Evolutionary conservation across 1,284 basidiomycete species (phyloP), one percentile per base, ranked within the genome.

Genomic region (Singerocomus rubriflavus): DNA sequence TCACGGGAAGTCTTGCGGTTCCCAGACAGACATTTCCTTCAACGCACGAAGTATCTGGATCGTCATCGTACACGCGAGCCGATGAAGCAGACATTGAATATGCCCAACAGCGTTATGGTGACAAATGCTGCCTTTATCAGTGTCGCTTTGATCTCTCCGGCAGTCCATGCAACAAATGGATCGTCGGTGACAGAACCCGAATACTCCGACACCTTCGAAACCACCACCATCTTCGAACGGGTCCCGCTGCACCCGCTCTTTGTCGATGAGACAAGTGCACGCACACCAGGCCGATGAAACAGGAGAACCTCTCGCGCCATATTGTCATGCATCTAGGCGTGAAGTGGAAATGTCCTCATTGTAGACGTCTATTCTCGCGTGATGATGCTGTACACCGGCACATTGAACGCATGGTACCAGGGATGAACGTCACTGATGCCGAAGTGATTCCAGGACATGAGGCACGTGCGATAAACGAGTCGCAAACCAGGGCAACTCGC

Each of bases 301-400:
- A 66, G 49, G 64, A 69, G 48, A 69, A 69, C n/a, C 65, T 66
- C 3, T 55, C 67, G 2, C 64, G 67, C 13, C 64, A 66, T 43
- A 39, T 66, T 14, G 54, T 68, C 42, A 64, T 51, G 53, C 64
- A 66, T 49, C 44, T 66, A 5, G 61, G 63, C 6, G 61, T 66
- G 41, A 69, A 65, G 48, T 69, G 64, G 65, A 51, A 38, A 45
- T 66, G 64, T 25, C 56, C 56, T n/a, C 62, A 63, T 51, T 66
- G 64, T 25, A 46, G 44, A 17, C 54, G 45, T 37, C 47, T 53
- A 49, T 61, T 69, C 14, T 68, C 64, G 45, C 64, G 64, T 51
- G 67, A 69, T 11, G 64, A 66, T 52, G 67, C 64, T 35, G 63
- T 68, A 31, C 60, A 59, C 44, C 60, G 64, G 6, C 64, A 66